Percentiles rank a stretch among this genome's conserved stretches.
These are phyloP conservation scores for Cyberlindnera veronae DNA, from an alignment of 805 yeast genomes.

Conservation along the genomic window DNA sequence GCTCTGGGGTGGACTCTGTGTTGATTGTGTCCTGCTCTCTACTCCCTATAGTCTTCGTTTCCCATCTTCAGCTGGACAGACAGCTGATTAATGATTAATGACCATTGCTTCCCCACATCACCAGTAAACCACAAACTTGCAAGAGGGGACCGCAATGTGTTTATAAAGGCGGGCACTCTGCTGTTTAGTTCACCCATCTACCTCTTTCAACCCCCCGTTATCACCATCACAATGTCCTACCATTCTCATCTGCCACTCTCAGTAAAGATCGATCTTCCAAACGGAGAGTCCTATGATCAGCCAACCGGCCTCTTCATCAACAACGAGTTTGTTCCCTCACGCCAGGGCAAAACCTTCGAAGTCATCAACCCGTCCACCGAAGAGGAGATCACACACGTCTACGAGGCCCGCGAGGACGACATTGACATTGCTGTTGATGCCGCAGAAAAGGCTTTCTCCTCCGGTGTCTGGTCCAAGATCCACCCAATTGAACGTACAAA, in stretches of 20 bases:
- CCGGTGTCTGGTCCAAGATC: slow-evolving; percentile 62
- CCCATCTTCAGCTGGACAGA: too few relatives aligned
- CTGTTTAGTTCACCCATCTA: too few relatives aligned
- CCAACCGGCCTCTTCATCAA: slow-evolving; percentile 85
- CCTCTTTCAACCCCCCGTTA: too few relatives aligned
- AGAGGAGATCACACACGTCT: slow-evolving; percentile 61
- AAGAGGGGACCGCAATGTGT: too few relatives aligned
- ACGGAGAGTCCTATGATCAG: slow-evolving; percentile 70
- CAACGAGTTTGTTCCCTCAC: slow-evolving; percentile 68
- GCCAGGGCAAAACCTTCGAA: slow-evolving; percentile 55
- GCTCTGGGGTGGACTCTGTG: too few relatives aligned
- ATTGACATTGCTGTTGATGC: slow-evolving; percentile 83
- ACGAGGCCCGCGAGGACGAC: slow-evolving; percentile 75
- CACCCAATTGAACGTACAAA: slow-evolving; percentile 65
- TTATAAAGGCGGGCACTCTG: too few relatives aligned
- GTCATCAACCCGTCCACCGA: slow-evolving; percentile 73
- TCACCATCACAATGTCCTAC: too few relatives aligned
- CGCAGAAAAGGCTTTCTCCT: slow-evolving; percentile 76
- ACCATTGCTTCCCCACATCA: too few relatives aligned
- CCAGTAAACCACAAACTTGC: too few relatives aligned
- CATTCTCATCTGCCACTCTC: slow-evolving; percentile 38
- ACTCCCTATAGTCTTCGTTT: too few relatives aligned
- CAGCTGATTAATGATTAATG: too few relatives aligned
- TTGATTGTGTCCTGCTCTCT: too few relatives aligned
- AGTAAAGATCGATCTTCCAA: slow-evolving; percentile 60